Percentiles rank a stretch among this genome's conserved stretches.
Evolutionary conservation across 148 eudicot genomes (phyloP).

Genomic region (Camellia granthamiana): DNA sequence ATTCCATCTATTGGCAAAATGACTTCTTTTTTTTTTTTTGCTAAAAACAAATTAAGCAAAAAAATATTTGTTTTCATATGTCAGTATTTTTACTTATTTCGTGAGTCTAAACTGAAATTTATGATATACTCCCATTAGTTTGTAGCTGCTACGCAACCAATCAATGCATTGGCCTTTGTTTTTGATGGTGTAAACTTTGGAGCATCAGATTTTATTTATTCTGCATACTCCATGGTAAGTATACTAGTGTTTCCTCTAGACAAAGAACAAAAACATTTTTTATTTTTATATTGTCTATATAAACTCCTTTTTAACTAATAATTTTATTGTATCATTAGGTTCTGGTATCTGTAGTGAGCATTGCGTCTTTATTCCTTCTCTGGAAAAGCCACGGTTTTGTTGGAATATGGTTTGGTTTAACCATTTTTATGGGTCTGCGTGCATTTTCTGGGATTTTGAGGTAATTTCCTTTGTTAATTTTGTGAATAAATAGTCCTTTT

Average conservation of each 20-base stretch:
- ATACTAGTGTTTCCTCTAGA: not conserved
- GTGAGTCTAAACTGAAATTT: not conserved
- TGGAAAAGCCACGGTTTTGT: conserved; percentile 60
- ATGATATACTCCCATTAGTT: conserved; percentile 31
- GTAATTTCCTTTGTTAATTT: conserved; percentile 30
- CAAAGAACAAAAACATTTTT: not conserved
- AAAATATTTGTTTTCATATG: not conserved
- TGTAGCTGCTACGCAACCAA: conserved; percentile 80
- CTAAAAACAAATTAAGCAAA: not conserved
- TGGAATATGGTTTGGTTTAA: conserved; percentile 88
- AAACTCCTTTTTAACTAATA: not conserved
- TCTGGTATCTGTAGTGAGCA: conserved; percentile 60
- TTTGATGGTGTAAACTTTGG: conserved; percentile 88
- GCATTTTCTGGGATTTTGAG: conserved; percentile 85
- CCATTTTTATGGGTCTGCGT: conserved; percentile 81
- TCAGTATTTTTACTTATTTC: not conserved
- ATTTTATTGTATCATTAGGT: conserved; percentile 40
- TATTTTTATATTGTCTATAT: not conserved
- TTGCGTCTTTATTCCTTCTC: conserved; percentile 57
- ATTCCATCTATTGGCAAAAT: not conserved
- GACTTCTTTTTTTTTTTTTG: not conserved
- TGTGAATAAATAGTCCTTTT: not conserved
- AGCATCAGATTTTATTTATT: conserved; percentile 79
- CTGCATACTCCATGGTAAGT: conserved; percentile 86
- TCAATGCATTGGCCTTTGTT: conserved; percentile 72